A percentile compares a stretch with the other conserved stretches of the same genome.
Evolutionary conservation across 164 flowering plant species (phyloP).

Genomic region (Dillenia turbinata): DNA sequence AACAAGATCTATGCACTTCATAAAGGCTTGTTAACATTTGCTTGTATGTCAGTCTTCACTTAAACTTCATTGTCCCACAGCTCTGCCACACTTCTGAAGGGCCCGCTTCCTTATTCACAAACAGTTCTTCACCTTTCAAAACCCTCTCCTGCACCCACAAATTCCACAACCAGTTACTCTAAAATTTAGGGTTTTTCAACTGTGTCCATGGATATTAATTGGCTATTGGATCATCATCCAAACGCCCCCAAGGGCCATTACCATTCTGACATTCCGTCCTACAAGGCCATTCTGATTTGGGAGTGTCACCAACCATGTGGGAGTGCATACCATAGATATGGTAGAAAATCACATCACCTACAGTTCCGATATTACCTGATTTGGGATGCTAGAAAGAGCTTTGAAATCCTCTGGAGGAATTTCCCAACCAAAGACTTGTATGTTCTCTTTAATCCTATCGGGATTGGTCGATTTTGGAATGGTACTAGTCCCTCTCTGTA

Average conservation of each 20-base stretch:
- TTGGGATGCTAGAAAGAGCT: slow-evolving; percentile 22
- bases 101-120: slow-evolving; percentile 48
- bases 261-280: too few species aligned
- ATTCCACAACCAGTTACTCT: too few species aligned
- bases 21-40: background rate
- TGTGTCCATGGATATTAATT: too few species aligned
- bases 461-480: slow-evolving; percentile 38
- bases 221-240: too few species aligned
- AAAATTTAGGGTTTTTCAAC: too few species aligned
- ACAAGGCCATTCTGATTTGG: too few species aligned
- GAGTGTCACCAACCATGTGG: too few species aligned
- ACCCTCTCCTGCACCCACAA: slow-evolving; percentile 36
- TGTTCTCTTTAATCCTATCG: slow-evolving; percentile 36
- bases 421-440: slow-evolving; percentile 37
- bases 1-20: background rate
- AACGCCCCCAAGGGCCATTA: too few species aligned
- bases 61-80: slow-evolving; percentile 55
- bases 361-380: slow-evolving; percentile 18
- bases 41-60: background rate
- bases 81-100: slow-evolving; percentile 41
- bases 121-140: slow-evolving; percentile 41
- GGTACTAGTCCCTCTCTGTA: slow-evolving; percentile 46
- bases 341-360: too few species aligned
- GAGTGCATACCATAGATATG: too few species aligned
- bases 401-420: slow-evolving; percentile 39